Base-by-base conservation (phyloP, 192 early-diverging fungal species). In the Cladochytrium replicatum region DNA sequence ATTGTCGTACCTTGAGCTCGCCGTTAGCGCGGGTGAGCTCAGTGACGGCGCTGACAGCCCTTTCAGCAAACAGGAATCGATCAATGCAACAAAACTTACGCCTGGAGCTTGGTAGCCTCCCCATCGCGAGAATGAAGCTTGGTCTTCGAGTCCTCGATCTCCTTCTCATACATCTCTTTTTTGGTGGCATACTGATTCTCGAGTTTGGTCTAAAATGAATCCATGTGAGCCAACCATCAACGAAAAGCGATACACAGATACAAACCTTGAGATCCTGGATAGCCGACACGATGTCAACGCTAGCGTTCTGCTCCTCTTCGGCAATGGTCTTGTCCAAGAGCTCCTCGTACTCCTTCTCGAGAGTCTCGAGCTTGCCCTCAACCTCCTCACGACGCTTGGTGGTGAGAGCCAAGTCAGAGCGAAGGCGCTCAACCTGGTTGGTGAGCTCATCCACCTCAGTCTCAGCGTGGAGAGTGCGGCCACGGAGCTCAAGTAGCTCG, bases 281-380 rank as follows among this genome's bases (percentile, higher is more conserved):
- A 27, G 61, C 63, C 22, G 43, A 48, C 1, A 58, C 58, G 45
- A 70, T 46, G 31, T 78, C 75, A 15, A 57, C 64, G 3, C 64
- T 54, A 23, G 61, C 57, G 23, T 61, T 54, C 21, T 67, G 43
- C 27, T 63, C 61, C 58, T 79, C 73, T 19, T 77, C 87, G 28
- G 80, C 77, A 50, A 93, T 86, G 27, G 88, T 89, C 39, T 72
- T 62, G 44, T 77, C 78, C 43, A 92, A 54, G 37, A 91, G 61
- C 51, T 91, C 83, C 48, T 88, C 84, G 56, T 88, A 89, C 57
- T 92, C 89, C 8, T 69, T 46, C 61, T 92, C 87, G 24, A 89
- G 60, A 0, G 67, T 60, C n/a, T 64, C 64, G 17, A 88, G 61
- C 48, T 80, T 81, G 48, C 60, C 63, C 54, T 89, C 86, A 13